phyloP scores from a whole-genome alignment of 352 stramenopile species.

The Globisporangium emineosum region DNA sequence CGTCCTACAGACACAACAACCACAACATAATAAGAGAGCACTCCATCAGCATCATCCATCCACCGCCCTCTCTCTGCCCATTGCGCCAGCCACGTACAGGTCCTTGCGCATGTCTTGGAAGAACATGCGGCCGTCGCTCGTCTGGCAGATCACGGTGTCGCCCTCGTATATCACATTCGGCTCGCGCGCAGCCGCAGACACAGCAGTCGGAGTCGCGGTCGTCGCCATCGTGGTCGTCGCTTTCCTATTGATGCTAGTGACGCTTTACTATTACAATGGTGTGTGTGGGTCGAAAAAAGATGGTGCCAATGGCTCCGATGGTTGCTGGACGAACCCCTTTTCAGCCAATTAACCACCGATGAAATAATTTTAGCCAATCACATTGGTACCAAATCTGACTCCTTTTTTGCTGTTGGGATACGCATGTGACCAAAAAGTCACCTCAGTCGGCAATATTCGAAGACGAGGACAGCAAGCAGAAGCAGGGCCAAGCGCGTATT shows the following conservation, averaged over 20 bases:
- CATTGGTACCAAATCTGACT: no score
- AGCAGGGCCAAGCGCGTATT: background rate
- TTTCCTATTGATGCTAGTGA: background rate
- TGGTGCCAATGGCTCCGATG: background rate
- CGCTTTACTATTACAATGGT: background rate
- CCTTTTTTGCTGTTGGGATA: no score
- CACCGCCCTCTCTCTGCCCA: background rate
- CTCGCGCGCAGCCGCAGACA: slow-evolving; percentile 22
- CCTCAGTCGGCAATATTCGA: slow-evolving; percentile 1
- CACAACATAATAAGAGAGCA: background rate
- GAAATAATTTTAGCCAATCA: no score
- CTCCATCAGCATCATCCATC: slow-evolving; percentile 5
- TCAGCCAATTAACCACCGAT: no score
- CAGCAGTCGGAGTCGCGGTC: background rate
- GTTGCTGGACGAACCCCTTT: no score
- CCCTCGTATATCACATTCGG: slow-evolving; percentile 82
- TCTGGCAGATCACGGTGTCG: slow-evolving; percentile 86
- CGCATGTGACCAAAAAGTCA: background rate
- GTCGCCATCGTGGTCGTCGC: slow-evolving; percentile 6
- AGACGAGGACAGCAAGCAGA: background rate
- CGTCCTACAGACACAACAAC: slow-evolving; percentile 25
- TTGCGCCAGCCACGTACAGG: slow-evolving; percentile 34
- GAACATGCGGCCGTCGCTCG: slow-evolving; percentile 81
- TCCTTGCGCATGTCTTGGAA: slow-evolving; percentile 74
- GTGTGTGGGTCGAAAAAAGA: background rate